phyloP scores from a whole-genome alignment of 2,329 filamentous ascomycete genomes.

The Onygenales sp. region DNA sequence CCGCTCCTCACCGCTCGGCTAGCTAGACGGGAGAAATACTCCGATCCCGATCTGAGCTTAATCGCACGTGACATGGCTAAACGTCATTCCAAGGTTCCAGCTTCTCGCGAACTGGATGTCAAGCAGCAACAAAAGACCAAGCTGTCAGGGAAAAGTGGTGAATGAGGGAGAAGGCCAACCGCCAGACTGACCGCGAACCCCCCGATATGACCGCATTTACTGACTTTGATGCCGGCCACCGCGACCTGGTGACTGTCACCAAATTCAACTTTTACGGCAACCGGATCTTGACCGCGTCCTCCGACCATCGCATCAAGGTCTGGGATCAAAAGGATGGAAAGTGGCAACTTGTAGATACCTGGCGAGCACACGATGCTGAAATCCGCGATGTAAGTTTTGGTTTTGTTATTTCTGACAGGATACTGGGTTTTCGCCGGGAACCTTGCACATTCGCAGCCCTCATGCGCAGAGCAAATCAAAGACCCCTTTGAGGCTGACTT shows the following conservation, averaged over 20 bases:
- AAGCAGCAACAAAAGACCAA: background rate
- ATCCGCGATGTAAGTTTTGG: constrained; percentile 61
- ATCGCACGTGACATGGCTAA: background rate
- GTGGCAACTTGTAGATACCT: constrained; percentile 77
- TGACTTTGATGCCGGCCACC: constrained; percentile 37
- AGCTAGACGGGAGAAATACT: background rate
- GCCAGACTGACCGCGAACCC: background rate
- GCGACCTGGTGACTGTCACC: constrained; percentile 67
- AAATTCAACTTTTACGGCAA: constrained; percentile 90
- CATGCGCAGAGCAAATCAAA: background rate
- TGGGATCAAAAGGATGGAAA: constrained; percentile 68
- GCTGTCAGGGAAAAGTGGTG: background rate
- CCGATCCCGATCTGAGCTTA: background rate
- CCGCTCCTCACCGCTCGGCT: background rate
- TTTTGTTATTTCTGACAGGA: too few species aligned
- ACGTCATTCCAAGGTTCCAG: background rate
- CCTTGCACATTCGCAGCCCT: too few species aligned
- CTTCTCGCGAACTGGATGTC: background rate
- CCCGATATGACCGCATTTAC: constrained; percentile 27
- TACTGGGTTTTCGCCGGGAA: too few species aligned
- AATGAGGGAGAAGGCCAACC: background rate
- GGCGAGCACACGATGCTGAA: constrained; percentile 83
- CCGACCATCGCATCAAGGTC: constrained; percentile 86
- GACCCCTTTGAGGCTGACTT: constrained; percentile 12
- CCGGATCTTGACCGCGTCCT: constrained; percentile 80